Conservation (phyloP, 345 rosid genomes). For the Eutrema japonicum region DNA sequence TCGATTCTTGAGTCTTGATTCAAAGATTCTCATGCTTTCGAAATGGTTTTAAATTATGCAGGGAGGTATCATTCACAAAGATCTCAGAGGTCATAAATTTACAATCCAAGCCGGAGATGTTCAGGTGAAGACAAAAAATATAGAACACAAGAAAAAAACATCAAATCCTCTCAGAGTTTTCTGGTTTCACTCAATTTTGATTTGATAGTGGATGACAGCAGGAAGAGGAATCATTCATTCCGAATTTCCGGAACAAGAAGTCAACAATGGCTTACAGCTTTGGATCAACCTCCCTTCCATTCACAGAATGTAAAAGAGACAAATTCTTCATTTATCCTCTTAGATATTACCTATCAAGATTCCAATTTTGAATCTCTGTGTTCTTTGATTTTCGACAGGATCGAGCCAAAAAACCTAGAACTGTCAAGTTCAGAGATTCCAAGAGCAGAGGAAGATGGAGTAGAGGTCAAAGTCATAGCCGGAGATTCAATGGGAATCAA, state of each 20-base stretch:
- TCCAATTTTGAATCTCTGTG: conserved; percentile 1
- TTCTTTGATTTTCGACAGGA: conserved; percentile 52
- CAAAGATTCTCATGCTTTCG: neutral
- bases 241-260: conserved; percentile 87
- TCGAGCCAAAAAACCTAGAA: conserved; percentile 75
- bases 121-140: conserved; percentile 55
- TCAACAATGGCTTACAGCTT: conserved; percentile 83
- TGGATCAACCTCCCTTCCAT: conserved; percentile 90
- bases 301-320: conserved; percentile 70
- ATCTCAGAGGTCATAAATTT: conserved; percentile 71
- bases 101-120: conserved; percentile 85
- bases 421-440: conserved; percentile 57
- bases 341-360: neutral
- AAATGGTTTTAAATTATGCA: conserved; percentile 32
- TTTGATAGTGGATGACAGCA: conserved; percentile 90
- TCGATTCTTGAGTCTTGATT: conserved; percentile 10
- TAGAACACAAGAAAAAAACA: neutral
- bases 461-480: conserved; percentile 73
- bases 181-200: neutral
- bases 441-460: conserved; percentile 65
- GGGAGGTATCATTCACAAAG: conserved; percentile 90
- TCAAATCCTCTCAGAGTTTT: neutral
- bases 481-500: conserved; percentile 89
- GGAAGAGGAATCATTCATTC: conserved; percentile 97
- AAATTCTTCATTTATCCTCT: neutral